Conservation (phyloP, 208 protist genomes). For the Sergeia podlipaevii region DNA sequence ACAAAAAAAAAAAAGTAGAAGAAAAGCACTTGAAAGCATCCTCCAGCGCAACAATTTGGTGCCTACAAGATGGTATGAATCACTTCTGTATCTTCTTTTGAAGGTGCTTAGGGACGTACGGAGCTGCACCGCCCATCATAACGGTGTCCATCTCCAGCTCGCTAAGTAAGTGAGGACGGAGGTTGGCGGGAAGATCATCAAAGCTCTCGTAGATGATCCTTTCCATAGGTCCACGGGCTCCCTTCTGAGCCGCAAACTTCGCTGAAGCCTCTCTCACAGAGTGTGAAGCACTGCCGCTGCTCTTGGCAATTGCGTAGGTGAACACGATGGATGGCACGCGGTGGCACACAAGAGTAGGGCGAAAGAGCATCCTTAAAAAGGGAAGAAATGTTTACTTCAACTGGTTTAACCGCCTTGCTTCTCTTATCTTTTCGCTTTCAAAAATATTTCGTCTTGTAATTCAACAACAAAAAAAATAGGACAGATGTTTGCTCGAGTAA, state of each 20-base stretch:
- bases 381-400: constrained; percentile 1
- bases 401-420: background rate
- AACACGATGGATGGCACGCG: constrained; percentile 71
- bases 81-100: constrained; percentile 65
- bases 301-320: constrained; percentile 67
- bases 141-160: constrained; percentile 78
- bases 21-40: background rate
- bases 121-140: constrained; percentile 66
- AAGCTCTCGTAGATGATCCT: constrained; percentile 38
- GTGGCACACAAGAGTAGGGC: constrained; percentile 15
- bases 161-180: constrained; percentile 51
- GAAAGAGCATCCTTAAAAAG: constrained; percentile 19
- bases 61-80: too few relatives aligned
- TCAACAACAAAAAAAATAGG: too few relatives aligned
- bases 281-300: constrained; percentile 5
- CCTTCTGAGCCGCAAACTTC: constrained; percentile 3
- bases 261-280: constrained; percentile 6
- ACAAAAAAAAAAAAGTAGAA: constrained; percentile 8
- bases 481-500: too few relatives aligned
- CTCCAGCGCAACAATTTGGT: background rate
- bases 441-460: too few relatives aligned
- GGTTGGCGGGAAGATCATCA: constrained; percentile 50
- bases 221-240: constrained; percentile 6
- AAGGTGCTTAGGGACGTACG: constrained; percentile 75
- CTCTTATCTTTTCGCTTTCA: too few relatives aligned